phyloP scores from a whole-genome alignment of 148 eudicot species.

The Rhododendron kiyosumense region DNA sequence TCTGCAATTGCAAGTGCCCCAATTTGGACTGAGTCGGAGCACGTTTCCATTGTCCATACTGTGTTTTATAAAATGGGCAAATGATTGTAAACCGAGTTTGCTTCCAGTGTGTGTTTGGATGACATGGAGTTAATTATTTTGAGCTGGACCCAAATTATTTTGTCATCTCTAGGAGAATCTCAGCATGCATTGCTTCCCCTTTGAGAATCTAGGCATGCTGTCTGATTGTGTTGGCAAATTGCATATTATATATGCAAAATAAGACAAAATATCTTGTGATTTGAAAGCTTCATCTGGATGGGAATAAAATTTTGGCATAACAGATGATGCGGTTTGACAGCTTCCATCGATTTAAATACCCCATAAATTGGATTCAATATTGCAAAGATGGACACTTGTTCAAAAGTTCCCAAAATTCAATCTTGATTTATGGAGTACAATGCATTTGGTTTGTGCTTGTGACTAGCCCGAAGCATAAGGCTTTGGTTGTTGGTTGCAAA shows the following conservation, averaged over 20 bases:
- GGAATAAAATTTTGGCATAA: background rate
- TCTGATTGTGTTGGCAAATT: background rate
- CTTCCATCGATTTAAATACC: background rate
- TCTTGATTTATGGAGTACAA: background rate
- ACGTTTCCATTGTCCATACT: background rate
- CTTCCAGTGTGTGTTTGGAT: background rate
- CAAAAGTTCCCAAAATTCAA: background rate
- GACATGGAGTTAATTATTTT: background rate
- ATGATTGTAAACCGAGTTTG: background rate
- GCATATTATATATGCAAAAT: background rate
- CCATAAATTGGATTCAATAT: background rate
- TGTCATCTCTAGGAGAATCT: background rate
- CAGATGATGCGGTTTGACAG: background rate
- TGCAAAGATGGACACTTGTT: background rate
- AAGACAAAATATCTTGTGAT: background rate
- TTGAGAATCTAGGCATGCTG: background rate
- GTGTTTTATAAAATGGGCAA: background rate
- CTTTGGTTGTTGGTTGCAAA: background rate
- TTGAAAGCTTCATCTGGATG: background rate
- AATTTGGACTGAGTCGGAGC: background rate
- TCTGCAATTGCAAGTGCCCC: background rate
- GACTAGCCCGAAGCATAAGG: background rate
- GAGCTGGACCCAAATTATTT: background rate
- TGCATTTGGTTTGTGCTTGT: background rate
- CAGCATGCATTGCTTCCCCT: background rate